Conservation (phyloP, 2,329 filamentous ascomycete genomes). For the Tympanopsis confertula region DNA sequence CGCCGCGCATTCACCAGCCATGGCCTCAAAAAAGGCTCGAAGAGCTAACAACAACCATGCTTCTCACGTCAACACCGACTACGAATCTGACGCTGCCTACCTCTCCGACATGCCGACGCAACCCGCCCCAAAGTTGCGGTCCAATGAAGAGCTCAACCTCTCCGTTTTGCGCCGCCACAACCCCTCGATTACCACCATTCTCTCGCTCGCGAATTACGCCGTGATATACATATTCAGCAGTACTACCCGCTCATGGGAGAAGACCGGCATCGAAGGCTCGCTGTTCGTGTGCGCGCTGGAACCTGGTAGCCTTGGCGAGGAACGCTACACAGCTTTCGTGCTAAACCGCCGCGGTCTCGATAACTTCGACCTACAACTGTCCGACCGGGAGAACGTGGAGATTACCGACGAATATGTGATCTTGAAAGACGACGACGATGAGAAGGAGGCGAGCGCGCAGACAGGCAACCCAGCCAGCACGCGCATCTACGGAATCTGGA, state of each 20-base stretch:
- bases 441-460: slow-evolving; percentile 9
- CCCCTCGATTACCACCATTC: slow-evolving; percentile 60
- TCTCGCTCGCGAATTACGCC: slow-evolving; percentile 73
- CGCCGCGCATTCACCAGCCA: neutral
- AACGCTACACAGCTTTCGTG: neutral
- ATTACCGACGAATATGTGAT: slow-evolving; percentile 43
- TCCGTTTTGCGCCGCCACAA: slow-evolving; percentile 73
- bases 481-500: slow-evolving; percentile 49
- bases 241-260: slow-evolving; percentile 63
- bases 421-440: slow-evolving; percentile 29
- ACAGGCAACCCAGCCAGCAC: slow-evolving; percentile 6
- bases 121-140: slow-evolving; percentile 40
- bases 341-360: neutral
- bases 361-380: neutral
- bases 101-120: slow-evolving; percentile 39
- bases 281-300: slow-evolving; percentile 61
- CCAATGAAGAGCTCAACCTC: slow-evolving; percentile 80
- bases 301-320: neutral
- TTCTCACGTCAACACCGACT: slow-evolving; percentile 26
- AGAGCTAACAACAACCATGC: neutral
- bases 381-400: neutral
- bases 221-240: slow-evolving; percentile 73
- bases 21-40: neutral
- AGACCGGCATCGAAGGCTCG: slow-evolving; percentile 73
- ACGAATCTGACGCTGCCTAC: slow-evolving; percentile 53